Base-by-base conservation (phyloP, 208 protist species). In the Lotmaria passim region DNA sequence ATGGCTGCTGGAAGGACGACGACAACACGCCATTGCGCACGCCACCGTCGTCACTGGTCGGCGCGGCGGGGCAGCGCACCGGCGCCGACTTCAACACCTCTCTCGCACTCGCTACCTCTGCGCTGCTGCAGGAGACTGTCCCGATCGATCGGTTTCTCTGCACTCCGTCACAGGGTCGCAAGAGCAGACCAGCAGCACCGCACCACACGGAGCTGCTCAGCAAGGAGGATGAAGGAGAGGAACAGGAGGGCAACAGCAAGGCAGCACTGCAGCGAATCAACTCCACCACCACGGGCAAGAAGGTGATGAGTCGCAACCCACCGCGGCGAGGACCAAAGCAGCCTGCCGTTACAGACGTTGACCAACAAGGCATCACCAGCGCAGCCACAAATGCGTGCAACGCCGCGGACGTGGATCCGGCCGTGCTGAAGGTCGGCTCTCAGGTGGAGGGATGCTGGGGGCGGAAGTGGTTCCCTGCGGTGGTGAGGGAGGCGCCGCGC, bases 391-490 rank as follows among this genome's bases (percentile, higher is more conserved):
- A 17, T 26, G 23, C 36, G 11, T 24, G 24, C 55, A 41, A 19
- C 1, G 44, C 0, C 17, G 7, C 44, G 3, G 59, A 64, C 24
- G 24, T 61, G 19, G 65, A 67, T 38, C n/a, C 51, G 26, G 36
- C 21, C 24, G 19, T 36, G 41, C 50, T 83, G 12, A 56, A 31
- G 12, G 74, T 76, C 0, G 89, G 89, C 31, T 85, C 80, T 41
- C 59, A 48, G 1, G 86, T 94, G 39, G 78, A 91, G 67, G 83
- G 57, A 6, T 75, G 73, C 2, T 87, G 80, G 86, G 89, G 83
- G 10, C 47, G 77, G 24, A 57, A 67, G 30, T 94, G 89, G 86
- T 88, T 77, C 65, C 67, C 70, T 0, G 89, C 85, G 7, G 61
- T 67, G 17, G 69, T 90, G 3, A 75, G 57, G 2, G 79, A 81